A percentile compares a stretch with the other conserved stretches of the same genome.
These are phyloP conservation scores for Trametes meyenii DNA, from an alignment of 768 basidiomycete species.

Conservation along the genomic window DNA sequence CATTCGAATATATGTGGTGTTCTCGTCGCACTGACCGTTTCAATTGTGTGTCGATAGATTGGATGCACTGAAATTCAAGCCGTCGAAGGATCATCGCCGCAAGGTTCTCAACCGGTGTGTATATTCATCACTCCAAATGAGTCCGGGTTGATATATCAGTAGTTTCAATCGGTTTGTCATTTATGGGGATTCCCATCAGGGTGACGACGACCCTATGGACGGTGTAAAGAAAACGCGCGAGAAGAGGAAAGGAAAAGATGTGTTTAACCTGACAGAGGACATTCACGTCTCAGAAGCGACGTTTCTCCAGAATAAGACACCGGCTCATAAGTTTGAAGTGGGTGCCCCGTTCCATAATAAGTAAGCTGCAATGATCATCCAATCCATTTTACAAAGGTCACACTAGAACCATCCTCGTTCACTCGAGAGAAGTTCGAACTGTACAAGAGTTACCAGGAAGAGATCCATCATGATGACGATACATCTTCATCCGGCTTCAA, in stretches of 20 bases:
- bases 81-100: slow-evolving; percentile 74
- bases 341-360: too few relatives aligned
- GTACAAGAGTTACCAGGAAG: slow-evolving; percentile 74
- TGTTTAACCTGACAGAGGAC: slow-evolving; percentile 48
- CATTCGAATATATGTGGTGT: too few relatives aligned
- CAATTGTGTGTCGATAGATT: slow-evolving; percentile 46
- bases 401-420: slow-evolving; percentile 74
- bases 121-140: background rate
- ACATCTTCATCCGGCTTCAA: slow-evolving; percentile 57
- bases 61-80: slow-evolving; percentile 65
- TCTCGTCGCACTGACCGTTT: background rate
- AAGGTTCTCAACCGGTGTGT: slow-evolving; percentile 71
- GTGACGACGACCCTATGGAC: slow-evolving; percentile 35
- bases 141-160: background rate
- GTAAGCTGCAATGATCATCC: background rate
- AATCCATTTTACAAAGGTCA: slow-evolving; percentile 49
- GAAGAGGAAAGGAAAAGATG: slow-evolving; percentile 6
- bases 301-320: slow-evolving; percentile 34
- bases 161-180: slow-evolving; percentile 78
- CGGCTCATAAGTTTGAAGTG: slow-evolving; percentile 66
- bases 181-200: slow-evolving; percentile 26
- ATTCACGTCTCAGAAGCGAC: slow-evolving; percentile 60
- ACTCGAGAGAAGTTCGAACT: slow-evolving; percentile 82
- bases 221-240: slow-evolving; percentile 1
- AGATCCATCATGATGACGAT: slow-evolving; percentile 72